phyloP scores from a whole-genome alignment of 2,329 filamentous ascomycete genomes.

The Bisporella sp. region DNA sequence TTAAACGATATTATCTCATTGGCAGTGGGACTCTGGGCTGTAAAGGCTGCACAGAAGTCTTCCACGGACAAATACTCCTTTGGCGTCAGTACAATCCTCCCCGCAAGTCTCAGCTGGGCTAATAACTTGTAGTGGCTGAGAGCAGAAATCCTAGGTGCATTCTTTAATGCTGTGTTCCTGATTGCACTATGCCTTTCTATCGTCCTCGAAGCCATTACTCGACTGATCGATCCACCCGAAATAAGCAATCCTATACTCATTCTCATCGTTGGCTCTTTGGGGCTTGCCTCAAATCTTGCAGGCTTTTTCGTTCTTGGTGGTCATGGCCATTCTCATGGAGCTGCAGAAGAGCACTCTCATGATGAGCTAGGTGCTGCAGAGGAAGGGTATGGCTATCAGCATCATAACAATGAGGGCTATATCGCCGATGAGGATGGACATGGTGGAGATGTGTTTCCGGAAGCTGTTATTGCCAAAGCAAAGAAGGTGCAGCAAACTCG shows the following conservation, averaged over 20 bases:
- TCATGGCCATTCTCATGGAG: conserved; percentile 77
- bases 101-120: not conserved
- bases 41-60: conserved; percentile 77
- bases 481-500: conserved; percentile 20
- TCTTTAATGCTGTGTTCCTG: conserved; percentile 96
- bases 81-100: conserved; percentile 54
- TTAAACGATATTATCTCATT: conserved; percentile 97
- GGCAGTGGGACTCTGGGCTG: conserved; percentile 89
- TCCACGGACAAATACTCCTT: conserved; percentile 93
- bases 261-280: conserved; percentile 79
- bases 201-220: conserved; percentile 87
- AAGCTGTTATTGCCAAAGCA: conserved; percentile 50
- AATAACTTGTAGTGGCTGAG: conserved; percentile 68
- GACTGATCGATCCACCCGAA: conserved; percentile 84
- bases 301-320: conserved; percentile 90
- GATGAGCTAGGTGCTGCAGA: conserved; percentile 24
- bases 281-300: conserved; percentile 79
- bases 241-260: conserved; percentile 82
- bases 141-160: conserved; percentile 90
- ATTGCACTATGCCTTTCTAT: conserved; percentile 95
- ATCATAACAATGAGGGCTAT: conserved; percentile 32
- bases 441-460: conserved; percentile 54
- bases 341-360: conserved; percentile 39
- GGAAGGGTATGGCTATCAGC: conserved; percentile 26
- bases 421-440: conserved; percentile 50